Conservation (phyloP, 768 basidiomycete species). For the Amylocystis lapponica region DNA sequence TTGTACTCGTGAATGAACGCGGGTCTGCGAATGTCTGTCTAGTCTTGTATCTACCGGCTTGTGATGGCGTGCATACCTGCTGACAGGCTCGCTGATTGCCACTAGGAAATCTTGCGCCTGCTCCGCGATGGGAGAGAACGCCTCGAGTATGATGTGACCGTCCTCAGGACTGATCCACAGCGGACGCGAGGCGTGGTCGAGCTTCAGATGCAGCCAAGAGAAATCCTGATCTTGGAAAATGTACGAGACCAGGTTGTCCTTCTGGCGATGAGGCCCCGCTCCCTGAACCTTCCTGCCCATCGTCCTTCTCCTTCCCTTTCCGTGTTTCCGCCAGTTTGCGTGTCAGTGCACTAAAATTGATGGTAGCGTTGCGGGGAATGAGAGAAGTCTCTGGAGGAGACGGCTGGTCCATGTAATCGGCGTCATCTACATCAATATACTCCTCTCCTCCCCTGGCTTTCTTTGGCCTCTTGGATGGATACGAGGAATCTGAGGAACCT, state of each 20-base stretch:
- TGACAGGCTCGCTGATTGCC: conserved; percentile 97
- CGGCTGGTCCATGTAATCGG: conserved; percentile 33
- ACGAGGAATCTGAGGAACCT: conserved; percentile 21
- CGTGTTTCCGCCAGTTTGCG: conserved; percentile 70
- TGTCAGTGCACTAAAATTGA: conserved; percentile 80
- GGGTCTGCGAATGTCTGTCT: conserved; percentile 50
- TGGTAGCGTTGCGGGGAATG: conserved; percentile 70
- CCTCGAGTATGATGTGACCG: conserved; percentile 92
- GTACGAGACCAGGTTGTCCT: conserved; percentile 72
- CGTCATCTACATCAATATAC: conserved; percentile 52
- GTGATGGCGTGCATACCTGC: conserved; percentile 61
- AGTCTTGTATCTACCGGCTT: conserved; percentile 25
- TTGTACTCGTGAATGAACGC: conserved; percentile 99
- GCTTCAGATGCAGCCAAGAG: conserved; percentile 79
- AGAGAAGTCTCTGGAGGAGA: conserved; percentile 32
- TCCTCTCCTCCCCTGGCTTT: conserved; percentile 48
- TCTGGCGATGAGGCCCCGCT: conserved; percentile 65
- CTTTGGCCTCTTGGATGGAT: conserved; percentile 35
- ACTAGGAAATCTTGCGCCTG: conserved; percentile 98
- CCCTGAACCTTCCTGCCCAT: conserved; percentile 39
- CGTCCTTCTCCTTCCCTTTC: conserved; percentile 33
- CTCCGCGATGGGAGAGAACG: conserved; percentile 95
- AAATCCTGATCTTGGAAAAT: conserved; percentile 86
- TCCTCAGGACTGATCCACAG: conserved; percentile 95
- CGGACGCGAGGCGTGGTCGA: conserved; percentile 88